Evolutionary conservation across 805 yeast genomes (phyloP), one percentile per base, ranked within the genome.

Genomic region (Pichia nanzhaoensis): DNA sequence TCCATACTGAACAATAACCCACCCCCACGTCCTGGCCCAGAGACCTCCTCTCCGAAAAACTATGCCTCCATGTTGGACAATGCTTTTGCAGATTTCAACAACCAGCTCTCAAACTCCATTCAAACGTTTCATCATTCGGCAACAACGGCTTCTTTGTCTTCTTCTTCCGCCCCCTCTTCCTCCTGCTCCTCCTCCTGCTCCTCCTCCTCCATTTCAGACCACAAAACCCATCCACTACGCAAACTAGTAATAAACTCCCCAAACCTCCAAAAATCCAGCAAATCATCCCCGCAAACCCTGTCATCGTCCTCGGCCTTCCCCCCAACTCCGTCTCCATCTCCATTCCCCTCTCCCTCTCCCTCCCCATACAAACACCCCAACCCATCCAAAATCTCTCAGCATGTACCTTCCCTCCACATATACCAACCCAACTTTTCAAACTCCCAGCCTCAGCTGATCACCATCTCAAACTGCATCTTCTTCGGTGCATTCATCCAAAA

Each of bases 181-280:
- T 24, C 10, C 28, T 10, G 28, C 6, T 24, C 10, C 28, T 24
- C 9, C 6, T 24, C 28, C 28, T 24, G 28, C 28, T 24, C 28
- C 28, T 7, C 6, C 28, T 24, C 28, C 10, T 24, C 28, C 39
- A 9, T 21, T 8, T 13, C 41, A 18, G 30, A 20, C 2, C 36
- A 44, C 28, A n/a, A 17, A 5, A 17, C n/a, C 16, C 47, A 44
- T 31, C 47, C 48, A 12, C 21, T 45, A 22, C 10, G 48, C 13
- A 41, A 45, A 36, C 20, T 45, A 4, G 19, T 41, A 3, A 24
- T 41, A 12, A 37, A 28, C 31, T 41, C 48, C 1, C 48, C 48
- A 18, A 37, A 36, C n/a, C n/a, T n/a, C n/a, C n/a, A n/a, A n/a
- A n/a, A 30, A 27, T 7, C 20, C 32, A 10, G 6, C 37, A 6